These are phyloP conservation scores for Paxillus rubicundulus DNA, from an alignment of 768 basidiomycete genomes.

Conservation along the genomic window DNA sequence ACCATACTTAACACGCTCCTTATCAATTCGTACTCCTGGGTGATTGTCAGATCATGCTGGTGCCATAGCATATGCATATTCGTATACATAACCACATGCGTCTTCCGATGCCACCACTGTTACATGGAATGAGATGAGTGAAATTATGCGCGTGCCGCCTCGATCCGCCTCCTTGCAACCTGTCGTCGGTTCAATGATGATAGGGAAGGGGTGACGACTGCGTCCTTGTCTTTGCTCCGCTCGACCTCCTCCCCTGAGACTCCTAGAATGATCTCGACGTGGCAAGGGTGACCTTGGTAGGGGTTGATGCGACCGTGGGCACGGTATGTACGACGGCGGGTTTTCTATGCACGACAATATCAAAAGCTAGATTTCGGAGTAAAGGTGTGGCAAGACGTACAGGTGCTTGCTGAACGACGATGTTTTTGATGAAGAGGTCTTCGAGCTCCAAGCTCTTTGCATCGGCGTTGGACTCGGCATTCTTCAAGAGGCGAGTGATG, in stretches of 20 bases:
- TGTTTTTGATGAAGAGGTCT: conserved; percentile 92
- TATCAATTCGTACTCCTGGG: not conserved
- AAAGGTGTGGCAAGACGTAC: conserved; percentile 45
- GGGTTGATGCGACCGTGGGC: conserved; percentile 98
- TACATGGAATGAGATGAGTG: conserved; percentile 16
- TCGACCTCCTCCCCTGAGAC: conserved; percentile 82
- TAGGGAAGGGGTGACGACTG: conserved; percentile 46
- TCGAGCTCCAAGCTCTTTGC: conserved; percentile 94
- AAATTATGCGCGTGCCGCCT: conserved; percentile 66
- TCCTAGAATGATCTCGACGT: conserved; percentile 91
- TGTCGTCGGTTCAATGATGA: conserved; percentile 81
- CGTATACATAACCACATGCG: conserved; percentile 27
- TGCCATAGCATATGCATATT: conserved; percentile 32
- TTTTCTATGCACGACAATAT: conserved; percentile 61
- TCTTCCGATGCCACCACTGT: conserved; percentile 12
- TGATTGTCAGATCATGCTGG: not conserved
- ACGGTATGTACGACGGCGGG: conserved; percentile 98
- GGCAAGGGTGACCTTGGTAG: conserved; percentile 97
- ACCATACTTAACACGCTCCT: conserved; percentile 7
- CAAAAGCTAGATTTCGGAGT: not conserved
- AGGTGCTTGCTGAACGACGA: conserved; percentile 97
- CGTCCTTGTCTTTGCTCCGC: conserved; percentile 83
- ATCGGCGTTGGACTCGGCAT: conserved; percentile 98
- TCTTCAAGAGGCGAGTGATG: conserved; percentile 92
- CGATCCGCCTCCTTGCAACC: conserved; percentile 82